phyloP scores from a whole-genome alignment of 2,329 filamentous ascomycete genomes.

The Nemania diffusa region DNA sequence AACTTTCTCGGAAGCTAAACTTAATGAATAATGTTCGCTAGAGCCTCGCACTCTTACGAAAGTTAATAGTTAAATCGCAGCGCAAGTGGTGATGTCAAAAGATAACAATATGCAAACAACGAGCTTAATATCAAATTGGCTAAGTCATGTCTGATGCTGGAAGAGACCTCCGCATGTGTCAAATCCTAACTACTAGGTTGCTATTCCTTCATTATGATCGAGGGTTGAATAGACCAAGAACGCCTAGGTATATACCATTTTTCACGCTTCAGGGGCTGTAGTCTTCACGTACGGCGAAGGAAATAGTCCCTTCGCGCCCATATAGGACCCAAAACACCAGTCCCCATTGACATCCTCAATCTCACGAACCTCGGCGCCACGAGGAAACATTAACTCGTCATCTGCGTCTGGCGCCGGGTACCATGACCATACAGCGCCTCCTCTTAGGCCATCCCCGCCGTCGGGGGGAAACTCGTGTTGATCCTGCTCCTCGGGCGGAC shows the following conservation, averaged over 20 bases:
- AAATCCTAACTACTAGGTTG: not conserved
- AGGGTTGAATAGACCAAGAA: not conserved
- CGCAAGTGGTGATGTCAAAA: not conserved
- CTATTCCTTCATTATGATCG: not conserved
- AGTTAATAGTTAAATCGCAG: not conserved
- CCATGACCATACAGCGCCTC: conserved; percentile 79
- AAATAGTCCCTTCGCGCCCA: conserved; percentile 81
- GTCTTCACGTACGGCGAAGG: conserved; percentile 78
- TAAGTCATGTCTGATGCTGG: not conserved
- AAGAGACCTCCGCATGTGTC: not conserved
- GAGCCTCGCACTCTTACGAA: not conserved
- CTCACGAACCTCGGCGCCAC: conserved; percentile 83
- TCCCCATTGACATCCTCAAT: conserved; percentile 89
- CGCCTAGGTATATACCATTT: not conserved
- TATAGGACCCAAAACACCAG: conserved; percentile 90
- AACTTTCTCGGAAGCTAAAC: no score
- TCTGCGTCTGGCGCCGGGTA: conserved; percentile 71
- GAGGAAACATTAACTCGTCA: conserved; percentile 87
- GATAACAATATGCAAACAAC: not conserved
- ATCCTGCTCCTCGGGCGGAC: conserved; percentile 49
- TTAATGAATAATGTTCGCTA: not conserved
- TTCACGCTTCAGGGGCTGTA: conserved; percentile 42
- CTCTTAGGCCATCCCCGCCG: conserved; percentile 74
- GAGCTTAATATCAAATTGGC: not conserved
- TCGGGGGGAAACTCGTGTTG: conserved; percentile 72